Evolutionary conservation across 2,329 filamentous ascomycete genomes (phyloP), one percentile per base, ranked within the genome.

Genomic region (Dothiorella sarmentorum): DNA sequence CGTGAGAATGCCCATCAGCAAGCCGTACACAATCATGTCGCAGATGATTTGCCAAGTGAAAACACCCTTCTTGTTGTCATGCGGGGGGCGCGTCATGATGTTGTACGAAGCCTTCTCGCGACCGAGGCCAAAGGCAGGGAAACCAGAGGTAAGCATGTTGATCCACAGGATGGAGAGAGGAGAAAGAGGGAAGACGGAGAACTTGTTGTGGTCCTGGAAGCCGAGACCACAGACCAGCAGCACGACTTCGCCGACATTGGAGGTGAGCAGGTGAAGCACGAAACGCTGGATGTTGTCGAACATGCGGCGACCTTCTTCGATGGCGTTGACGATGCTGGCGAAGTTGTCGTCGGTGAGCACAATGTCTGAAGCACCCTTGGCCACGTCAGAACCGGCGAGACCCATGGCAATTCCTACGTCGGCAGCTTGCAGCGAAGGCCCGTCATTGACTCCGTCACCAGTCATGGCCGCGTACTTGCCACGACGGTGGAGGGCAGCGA

Each of bases 231-330:
- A 67, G 29, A 72, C 65, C 53, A 72, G 60, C 38, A 70, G 67
- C 33, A 69, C 66, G 11, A 69, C 70, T 60, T 72, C 68, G 13
- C 68, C 70, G 17, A 72, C 67, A 56, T 72, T 72, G 53, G 66
- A 64, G 5, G 69, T 67, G 13, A 71, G 64, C 33, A 64, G 42
- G 18, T 72, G 69, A 4, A 71, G 63, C 22, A 73, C 69, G 27
- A 71, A 72, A 58, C 76, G 76, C 59, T 77, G 73, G 40, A 78
- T 76, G 60, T 78, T 78, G 69, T 76, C 75, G 58, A 77, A 78
- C 58, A 77, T 71, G 31, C 73, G 70, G 26, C 75, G 74, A 7
- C 76, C 75, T 63, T 77, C 75, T 61, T 75, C 72, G 56, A 78
- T 76, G 17, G 75, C 75, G 53, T 74, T 74, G 33, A 78, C 72